Base-by-base conservation (phyloP, 2,329 filamentous ascomycete genomes). In the Scleromitrula shiraiana region DNA sequence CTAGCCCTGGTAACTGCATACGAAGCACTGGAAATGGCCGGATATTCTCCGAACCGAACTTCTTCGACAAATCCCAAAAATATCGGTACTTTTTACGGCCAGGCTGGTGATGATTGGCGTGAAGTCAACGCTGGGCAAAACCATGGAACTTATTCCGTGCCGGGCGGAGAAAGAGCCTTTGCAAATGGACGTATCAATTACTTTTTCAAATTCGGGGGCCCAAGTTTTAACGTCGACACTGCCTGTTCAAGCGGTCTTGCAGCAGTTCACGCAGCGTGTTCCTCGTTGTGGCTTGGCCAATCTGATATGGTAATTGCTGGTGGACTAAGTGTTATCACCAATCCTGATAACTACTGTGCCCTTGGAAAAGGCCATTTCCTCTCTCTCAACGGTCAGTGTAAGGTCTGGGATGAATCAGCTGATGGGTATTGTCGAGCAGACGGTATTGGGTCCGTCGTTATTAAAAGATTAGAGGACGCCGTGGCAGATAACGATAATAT, bases 11-110 rank as follows among this genome's bases (percentile, higher is more conserved):
- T 82, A 10, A 88, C 85, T 2, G 83, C 84, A 0, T 90, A 88
- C 57, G 85, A 90, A 61, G 85, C 86, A 0, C 72, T 91, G 41
- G 86, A 91, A 64, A 85, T 85, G 77, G 81, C 82, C 26, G 86
- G 85, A 1, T 83, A 85, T 59, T 83, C 88, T 8, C 36, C 49
- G 20, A 51, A 55, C 37, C 36, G 49, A 38, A 58, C 56, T 9
- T 46, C 51, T 12, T 53, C 56, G 1, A 56, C 58, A 2, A 36
- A 51, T n/a, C 81, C 85, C 9, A 30, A 56, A 26, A 49, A 56
- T 27, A 43, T 61, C 35, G 59, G 55, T 1, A 49, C 44, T 9
- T 61, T 54, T 19, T 59, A 55, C 23, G 59, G 58, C 8, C 38
- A 48, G 4, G 53, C 58, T 7, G 57, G 53, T 44, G 50, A 60